Evolutionary conservation across 345 rosid species (phyloP), one percentile per base, ranked within the genome.

Genomic region (Citrus cavaleriei): DNA sequence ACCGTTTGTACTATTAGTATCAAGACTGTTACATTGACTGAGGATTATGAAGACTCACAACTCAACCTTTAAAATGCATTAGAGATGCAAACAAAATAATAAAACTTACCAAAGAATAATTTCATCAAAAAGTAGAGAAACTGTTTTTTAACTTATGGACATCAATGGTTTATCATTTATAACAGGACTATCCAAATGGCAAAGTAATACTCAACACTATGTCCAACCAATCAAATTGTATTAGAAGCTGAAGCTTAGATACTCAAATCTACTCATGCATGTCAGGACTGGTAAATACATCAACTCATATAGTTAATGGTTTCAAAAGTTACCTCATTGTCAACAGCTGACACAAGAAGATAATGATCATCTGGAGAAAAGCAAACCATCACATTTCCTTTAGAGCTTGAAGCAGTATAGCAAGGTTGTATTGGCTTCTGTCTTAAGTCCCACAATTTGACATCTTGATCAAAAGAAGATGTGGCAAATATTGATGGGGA

Each of bases 351-450:
- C 57, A 85, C 88, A 13, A 95, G 95, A 86, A 93, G 98, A 84
- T 95, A 95, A 55, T 91, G 96, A 91, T 95, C 99, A 83, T 95
- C 99, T 1, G 96, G 96, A 79, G 99, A 95, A 86, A 95, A 95
- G 91, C 99, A 93, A 81, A 93, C 97, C 99, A 95, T 95, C 61
- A 93, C 99, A 83, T 93, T 95, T 84, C 99, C 98, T 78, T 84
- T 91, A 18, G 93, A 89, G 81, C 98, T 92, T 79, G 94, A 84
- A 70, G 87, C 84, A 19, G 98, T 90, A 76, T 93, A 90, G 83
- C 99, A 95, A 57, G 99, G 95, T 62, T 78, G 84, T 30, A 87
- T 71, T 7, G 98, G 98, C 68, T 88, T 89, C 81, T 89, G 95
- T 80, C 99, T 90, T 86, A 95, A 82, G 81, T 95, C 99, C 99